Evolutionary conservation across 805 yeast genomes (phyloP), one percentile per base, ranked within the genome.

Genomic region (Metschnikowia kunwiensis): DNA sequence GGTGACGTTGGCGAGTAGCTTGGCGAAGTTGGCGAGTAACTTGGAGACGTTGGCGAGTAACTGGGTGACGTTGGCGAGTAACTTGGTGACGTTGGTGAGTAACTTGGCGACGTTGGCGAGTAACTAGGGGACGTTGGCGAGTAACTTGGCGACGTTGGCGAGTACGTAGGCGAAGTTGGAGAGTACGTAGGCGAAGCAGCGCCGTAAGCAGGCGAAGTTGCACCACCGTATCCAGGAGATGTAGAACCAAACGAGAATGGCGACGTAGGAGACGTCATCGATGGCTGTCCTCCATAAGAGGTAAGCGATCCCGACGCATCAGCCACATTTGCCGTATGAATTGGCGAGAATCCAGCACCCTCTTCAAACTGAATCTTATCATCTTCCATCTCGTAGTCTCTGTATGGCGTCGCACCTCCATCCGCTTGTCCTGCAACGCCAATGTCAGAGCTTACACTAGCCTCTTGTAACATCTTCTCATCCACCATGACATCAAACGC

Each of bases 401-500:
- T 86, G 63, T 89, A 89, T 30, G 96, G 96, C 32, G 98, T 88
- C 26, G 93, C 91, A 38, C 91, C 84, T 47, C 97, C 96, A 34
- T 67, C 72, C 5, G 58, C 63, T 5, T 50, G 59, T 15, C 58
- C 61, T n/a, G 74, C 52, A 27, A 37, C 36, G 18, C 58, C 58
- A 23, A 66, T 55, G 15, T 64, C 68, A 44, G 58, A 44, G n/a
- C 72, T 65, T 21, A 86, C 79, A 23, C 39, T 40, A 27, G 83
- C 68, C 31, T 74, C 59, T 37, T 82, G 80, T 57, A 91, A 72
- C 72, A 87, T 79, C 54, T 80, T 79, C 53, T 93, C 97, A 61
- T 93, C 96, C 43, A 93, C 81, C 80, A 86, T 80, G 24, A 93
- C 91, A 58, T 93, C 97, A 57, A 93, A 93, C 1, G 95, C 83